These are phyloP conservation scores for Cutaneotrichosporon curvatum DNA, from an alignment of 1,284 basidiomycete genomes.

Conservation along the genomic window DNA sequence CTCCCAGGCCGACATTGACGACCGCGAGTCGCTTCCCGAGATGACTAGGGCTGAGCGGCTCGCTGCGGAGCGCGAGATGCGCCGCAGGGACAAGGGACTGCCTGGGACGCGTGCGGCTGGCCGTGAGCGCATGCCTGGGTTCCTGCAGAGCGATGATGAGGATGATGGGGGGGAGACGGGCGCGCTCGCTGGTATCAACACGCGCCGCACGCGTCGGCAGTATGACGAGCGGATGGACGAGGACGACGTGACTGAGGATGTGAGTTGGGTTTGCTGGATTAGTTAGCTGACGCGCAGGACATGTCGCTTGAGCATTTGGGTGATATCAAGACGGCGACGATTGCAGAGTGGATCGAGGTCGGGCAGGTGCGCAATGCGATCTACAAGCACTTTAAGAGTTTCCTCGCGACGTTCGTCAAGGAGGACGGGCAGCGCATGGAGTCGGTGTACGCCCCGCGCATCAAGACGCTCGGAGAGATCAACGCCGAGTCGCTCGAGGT, in stretches of 20 bases:
- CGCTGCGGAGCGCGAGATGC: slow-evolving; percentile 82
- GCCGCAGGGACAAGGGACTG: slow-evolving; percentile 72
- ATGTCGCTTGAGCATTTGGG: slow-evolving; percentile 91
- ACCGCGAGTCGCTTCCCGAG: slow-evolving; percentile 67
- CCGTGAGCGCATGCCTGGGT: slow-evolving; percentile 71
- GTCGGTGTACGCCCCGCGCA: slow-evolving; percentile 91
- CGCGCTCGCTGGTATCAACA: slow-evolving; percentile 60
- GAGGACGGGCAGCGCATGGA: slow-evolving; percentile 58
- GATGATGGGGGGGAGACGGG: slow-evolving; percentile 55
- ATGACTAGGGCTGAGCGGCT: slow-evolving; percentile 68
- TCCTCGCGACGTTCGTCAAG: slow-evolving; percentile 92
- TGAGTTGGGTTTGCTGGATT: too few relatives aligned
- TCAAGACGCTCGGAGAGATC: slow-evolving; percentile 87
- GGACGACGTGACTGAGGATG: slow-evolving; percentile 59
- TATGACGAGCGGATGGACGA: slow-evolving; percentile 80
- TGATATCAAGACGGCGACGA: slow-evolving; percentile 94
- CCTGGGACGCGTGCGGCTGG: slow-evolving; percentile 63
- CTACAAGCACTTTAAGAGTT: slow-evolving; percentile 85
- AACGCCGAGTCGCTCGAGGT: slow-evolving; percentile 97
- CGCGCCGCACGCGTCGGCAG: slow-evolving; percentile 64
- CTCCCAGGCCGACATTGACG: slow-evolving; percentile 78
- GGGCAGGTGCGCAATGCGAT: slow-evolving; percentile 86
- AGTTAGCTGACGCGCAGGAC: slow-evolving; percentile 55
- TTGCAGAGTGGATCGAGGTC: slow-evolving; percentile 93
- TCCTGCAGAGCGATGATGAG: slow-evolving; percentile 68